phyloP scores from a whole-genome alignment of 2,329 filamentous ascomycete genomes.

The Colletotrichum liaoningense region DNA sequence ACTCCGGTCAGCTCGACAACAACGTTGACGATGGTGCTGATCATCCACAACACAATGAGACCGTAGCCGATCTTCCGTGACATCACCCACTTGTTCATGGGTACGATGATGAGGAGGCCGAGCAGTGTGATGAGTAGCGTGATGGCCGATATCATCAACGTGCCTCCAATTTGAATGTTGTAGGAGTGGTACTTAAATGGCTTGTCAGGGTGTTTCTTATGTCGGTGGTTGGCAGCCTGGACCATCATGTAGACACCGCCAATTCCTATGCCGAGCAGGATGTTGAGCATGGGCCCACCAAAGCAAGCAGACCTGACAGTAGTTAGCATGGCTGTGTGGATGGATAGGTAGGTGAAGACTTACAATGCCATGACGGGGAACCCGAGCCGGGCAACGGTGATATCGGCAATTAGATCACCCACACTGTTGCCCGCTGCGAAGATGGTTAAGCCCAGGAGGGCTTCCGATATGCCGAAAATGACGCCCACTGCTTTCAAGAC shows the following conservation, averaged over 20 bases:
- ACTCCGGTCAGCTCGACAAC: constrained; percentile 77
- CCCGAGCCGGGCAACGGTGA: constrained; percentile 91
- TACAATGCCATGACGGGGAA: constrained; percentile 94
- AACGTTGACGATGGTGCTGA: constrained; percentile 86
- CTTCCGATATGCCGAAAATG: constrained; percentile 92
- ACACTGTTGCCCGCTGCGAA: constrained; percentile 97
- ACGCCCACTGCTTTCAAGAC: constrained; percentile 94
- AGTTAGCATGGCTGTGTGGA: constrained; percentile 39
- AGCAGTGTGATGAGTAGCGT: constrained; percentile 85
- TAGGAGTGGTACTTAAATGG: constrained; percentile 80
- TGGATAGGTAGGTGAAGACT: constrained; percentile 44
- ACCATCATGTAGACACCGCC: constrained; percentile 91
- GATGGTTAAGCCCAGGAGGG: constrained; percentile 92
- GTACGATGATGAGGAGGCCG: constrained; percentile 82
- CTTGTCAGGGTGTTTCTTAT: constrained; percentile 74
- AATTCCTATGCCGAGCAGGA: constrained; percentile 92
- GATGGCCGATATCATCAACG: constrained; percentile 85
- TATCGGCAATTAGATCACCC: constrained; percentile 92
- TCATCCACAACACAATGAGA: constrained; percentile 81
- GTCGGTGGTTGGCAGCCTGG: constrained; percentile 72
- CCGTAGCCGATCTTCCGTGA: constrained; percentile 84
- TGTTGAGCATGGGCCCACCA: constrained; percentile 98
- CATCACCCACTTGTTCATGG: constrained; percentile 88
- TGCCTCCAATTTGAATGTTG: constrained; percentile 84
- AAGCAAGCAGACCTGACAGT: constrained; percentile 82